Evolutionary conservation across 2,329 filamentous ascomycete species (phyloP), one percentile per base, ranked within the genome.

Genomic region (Ophiocordyceps camponoti-floridani): DNA sequence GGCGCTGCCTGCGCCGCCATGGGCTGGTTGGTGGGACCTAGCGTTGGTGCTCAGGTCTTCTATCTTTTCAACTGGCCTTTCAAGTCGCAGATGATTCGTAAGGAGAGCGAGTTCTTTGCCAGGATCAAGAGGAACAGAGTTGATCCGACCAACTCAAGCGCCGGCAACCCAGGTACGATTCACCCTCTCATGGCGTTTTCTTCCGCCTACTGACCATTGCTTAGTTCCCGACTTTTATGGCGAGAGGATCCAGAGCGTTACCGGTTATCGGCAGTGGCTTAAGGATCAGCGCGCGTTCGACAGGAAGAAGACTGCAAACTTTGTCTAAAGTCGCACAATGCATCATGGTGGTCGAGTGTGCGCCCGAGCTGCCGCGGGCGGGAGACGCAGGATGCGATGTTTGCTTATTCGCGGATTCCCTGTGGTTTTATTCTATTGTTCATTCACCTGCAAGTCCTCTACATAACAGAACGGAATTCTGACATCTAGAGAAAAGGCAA

Each of bases 221-320:
- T 3, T 44, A 73, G 84, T 94, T 1, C 88, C 89, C 40, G 91
- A 98, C 61, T 98, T 94, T 65, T 98, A 98, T 57, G 91, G 91
- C 55, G 91, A 98, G 68, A 96, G 95, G 73, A 94, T 98, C 55
- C 84, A 84, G 44, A 94, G 87, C 55, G 86, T 96, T 19, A 73
- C 79, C 45, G 88, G 85, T 42, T 98, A 96, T 62, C 72, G 91
- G 56, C 81, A 86, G 61, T 98, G 91, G 91, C 67, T 98, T 56
- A 96, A 94, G 71, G 91, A 98, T 58, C 91, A 96, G 70, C 74
- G 89, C 49, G 89, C 88, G 10, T 98, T 94, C 67, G 94, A 94
- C 68, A 87, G 87, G 70, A 94, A 93, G 76, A 82, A 93, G 76
- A 79, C 77, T 60, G 76, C 68, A 52, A 75, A 66, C 55, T 77